A percentile compares a stretch with the other conserved stretches of the same genome.
phyloP scores from a whole-genome alignment of 495 filamentous ascomycete species.

The Penicillium goetzii region DNA sequence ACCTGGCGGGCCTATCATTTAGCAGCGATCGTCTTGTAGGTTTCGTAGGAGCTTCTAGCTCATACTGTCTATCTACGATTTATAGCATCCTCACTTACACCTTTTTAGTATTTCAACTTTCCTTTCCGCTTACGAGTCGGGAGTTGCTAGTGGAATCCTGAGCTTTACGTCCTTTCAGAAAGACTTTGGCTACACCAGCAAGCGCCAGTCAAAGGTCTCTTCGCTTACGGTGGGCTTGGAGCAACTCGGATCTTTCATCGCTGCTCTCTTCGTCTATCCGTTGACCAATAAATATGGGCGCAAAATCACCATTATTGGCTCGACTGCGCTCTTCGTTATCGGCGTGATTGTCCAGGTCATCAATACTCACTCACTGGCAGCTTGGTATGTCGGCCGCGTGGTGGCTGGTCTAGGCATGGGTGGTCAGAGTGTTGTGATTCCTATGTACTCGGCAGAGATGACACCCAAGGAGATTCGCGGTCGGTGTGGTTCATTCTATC shows the following conservation, averaged over 20 bases:
- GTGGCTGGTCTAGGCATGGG: slow-evolving; percentile 61
- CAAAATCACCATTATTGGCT: slow-evolving; percentile 45
- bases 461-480: slow-evolving; percentile 59
- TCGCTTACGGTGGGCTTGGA: slow-evolving; percentile 50
- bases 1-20: slow-evolving; percentile 33
- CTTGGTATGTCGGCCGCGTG: slow-evolving; percentile 54
- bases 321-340: slow-evolving; percentile 48
- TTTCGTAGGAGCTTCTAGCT: neutral
- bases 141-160: slow-evolving; percentile 43
- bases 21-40: slow-evolving; percentile 32
- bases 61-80: neutral
- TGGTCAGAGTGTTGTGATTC: slow-evolving; percentile 57
- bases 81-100: neutral
- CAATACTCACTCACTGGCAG: slow-evolving; percentile 43
- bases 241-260: slow-evolving; percentile 50
- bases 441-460: slow-evolving; percentile 61
- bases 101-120: slow-evolving; percentile 32
- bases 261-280: slow-evolving; percentile 52
- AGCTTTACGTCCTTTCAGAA: slow-evolving; percentile 41
- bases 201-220: slow-evolving; percentile 39
- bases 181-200: slow-evolving; percentile 34
- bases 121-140: slow-evolving; percentile 43
- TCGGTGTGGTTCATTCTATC: slow-evolving; percentile 55
- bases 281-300: slow-evolving; percentile 50
- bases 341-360: slow-evolving; percentile 52